Evolutionary conservation across 2,329 filamentous ascomycete genomes (phyloP), one percentile per base, ranked within the genome.

Genomic region (Penicillium sp.): DNA sequence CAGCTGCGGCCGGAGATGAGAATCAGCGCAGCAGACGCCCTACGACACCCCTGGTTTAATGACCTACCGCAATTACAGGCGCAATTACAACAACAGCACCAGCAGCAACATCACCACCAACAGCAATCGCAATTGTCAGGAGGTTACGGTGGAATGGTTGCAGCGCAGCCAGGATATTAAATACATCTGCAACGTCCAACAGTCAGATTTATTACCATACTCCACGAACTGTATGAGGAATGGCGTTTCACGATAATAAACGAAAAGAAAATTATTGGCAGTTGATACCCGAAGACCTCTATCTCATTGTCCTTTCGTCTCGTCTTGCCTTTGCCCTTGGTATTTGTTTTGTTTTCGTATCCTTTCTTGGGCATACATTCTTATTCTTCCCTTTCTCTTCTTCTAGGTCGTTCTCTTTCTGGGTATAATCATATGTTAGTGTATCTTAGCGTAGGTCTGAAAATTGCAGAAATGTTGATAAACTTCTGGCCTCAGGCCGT

Each of bases 1-100:
- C 93, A 97, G 72, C 79, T 97, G 54, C 84, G 92, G 30, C 94
- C 94, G 0, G 94, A 99, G 74, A 85, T 96, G 74, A 85, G 94
- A 55, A 89, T 96, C 68, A 92, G 89, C 64, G 94, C 94, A 1
- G 81, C 87, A 52, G 90, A 96, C 61, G 92, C 94, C 3, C 79
- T 97, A 42, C 83, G 88, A 64, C 94, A 99, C 71, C 90, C 88
- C 0, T 99, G 94, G 94, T 99, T 99, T 77, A 83, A 84, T 65
- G 82, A 84, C 62, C 76, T 84, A 67, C 76, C 75, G 45, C 80
- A 83, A 62, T 72, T 83, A 53, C 81, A 83, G 65, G 74, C 76
- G 58, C 79, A 80, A 61, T 69, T 78, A 62, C 72, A 72, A 60
- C 74, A 77, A 55, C 69, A 69, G 67, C 50, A 71, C 33, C 71